These are phyloP conservation scores for Candida railenensis DNA, from an alignment of 805 yeast species.

Conservation along the genomic window DNA sequence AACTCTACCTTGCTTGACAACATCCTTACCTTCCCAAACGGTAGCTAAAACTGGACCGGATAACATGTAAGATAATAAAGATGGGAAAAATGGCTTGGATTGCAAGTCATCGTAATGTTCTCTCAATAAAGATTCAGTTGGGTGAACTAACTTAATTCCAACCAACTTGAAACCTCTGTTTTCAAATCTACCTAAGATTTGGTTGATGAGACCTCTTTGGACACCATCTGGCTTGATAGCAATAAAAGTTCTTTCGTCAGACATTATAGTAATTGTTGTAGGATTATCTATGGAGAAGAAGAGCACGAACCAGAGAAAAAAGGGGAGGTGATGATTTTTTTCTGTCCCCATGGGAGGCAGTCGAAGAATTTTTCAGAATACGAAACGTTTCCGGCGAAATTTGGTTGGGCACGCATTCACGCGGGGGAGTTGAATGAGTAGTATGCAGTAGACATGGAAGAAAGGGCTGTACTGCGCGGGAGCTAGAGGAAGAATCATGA, in stretches of 20 bases:
- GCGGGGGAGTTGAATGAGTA: no score
- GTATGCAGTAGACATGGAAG: no score
- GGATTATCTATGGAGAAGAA: conserved; percentile 2
- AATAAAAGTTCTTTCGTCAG: conserved; percentile 85
- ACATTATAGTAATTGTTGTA: conserved; percentile 31
- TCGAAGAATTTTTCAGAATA: no score
- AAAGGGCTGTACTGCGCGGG: no score
- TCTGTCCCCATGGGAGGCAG: conserved; percentile 9
- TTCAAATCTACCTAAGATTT: conserved; percentile 91
- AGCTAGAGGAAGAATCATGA: no score
- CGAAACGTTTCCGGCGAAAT: no score
- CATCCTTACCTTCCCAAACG: conserved; percentile 99
- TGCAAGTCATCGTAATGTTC: conserved; percentile 95
- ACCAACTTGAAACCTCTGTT: conserved; percentile 97
- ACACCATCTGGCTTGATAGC: conserved; percentile 99
- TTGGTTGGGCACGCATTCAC: no score
- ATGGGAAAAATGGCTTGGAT: conserved; percentile 97
- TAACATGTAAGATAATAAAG: conserved; percentile 91
- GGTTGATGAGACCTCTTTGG: conserved; percentile 95
- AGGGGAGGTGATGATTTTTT: not conserved
- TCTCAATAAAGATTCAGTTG: conserved; percentile 84
- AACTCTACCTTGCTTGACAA: conserved; percentile 96
- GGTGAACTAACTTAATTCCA: conserved; percentile 86
- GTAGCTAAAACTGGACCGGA: conserved; percentile 99
- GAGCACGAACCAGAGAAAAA: not conserved